phyloP scores from a whole-genome alignment of 495 filamentous ascomycete genomes.

The Evernia prunastri region DNA sequence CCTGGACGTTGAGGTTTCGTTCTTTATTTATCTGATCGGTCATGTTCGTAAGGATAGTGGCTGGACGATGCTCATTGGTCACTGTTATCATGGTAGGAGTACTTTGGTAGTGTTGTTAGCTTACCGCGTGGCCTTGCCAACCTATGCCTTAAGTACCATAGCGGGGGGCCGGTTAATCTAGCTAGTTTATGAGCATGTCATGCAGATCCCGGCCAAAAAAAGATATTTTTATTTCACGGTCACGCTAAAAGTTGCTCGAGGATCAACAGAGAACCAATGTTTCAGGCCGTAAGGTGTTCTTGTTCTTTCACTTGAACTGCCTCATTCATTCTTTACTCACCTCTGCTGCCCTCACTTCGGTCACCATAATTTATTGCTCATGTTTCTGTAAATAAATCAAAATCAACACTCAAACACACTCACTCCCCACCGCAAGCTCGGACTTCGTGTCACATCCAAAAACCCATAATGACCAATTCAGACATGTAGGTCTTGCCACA shows the following conservation, averaged over 20 bases:
- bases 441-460: neutral
- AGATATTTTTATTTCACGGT: no score
- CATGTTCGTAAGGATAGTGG: neutral
- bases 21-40: neutral
- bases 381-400: constrained; percentile 5
- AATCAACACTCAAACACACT: neutral
- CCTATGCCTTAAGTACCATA: neutral
- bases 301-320: neutral
- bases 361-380: no score
- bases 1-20: neutral
- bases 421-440: neutral
- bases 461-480: constrained; percentile 12
- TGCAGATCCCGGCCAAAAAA: neutral
- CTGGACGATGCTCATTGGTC: no score
- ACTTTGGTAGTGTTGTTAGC: no score
- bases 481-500: constrained; percentile 16
- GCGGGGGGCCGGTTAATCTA: no score
- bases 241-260: neutral
- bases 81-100: no score
- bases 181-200: neutral
- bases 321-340: neutral
- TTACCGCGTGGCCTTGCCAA: neutral
- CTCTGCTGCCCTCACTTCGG: no score
- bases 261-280: neutral
- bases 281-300: neutral